A percentile compares a stretch with the other conserved stretches of the same genome.
phyloP scores from a whole-genome alignment of 805 yeast species.

The Wickerhamomyces chaumierensis region DNA sequence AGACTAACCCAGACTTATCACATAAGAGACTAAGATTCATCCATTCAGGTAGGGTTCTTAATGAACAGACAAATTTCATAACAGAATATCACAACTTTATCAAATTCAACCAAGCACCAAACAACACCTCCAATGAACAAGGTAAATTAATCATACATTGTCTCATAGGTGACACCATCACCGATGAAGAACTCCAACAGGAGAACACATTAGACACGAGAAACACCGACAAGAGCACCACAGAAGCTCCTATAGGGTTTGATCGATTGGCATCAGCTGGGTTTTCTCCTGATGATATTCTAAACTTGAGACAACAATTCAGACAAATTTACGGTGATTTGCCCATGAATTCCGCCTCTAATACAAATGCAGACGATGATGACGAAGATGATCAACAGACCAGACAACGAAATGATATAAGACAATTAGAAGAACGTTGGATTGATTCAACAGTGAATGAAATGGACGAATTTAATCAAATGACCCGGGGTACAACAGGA shows the following conservation, averaged over 20 bases:
- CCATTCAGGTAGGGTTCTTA: constrained; percentile 56
- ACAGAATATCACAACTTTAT: constrained; percentile 31
- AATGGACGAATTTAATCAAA: constrained; percentile 33
- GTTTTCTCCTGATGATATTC: constrained; percentile 67
- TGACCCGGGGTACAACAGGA: constrained; percentile 21
- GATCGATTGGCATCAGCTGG: constrained; percentile 80
- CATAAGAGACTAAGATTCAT: constrained; percentile 49
- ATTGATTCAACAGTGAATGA: constrained; percentile 63
- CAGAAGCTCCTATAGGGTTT: constrained; percentile 72
- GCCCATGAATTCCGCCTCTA: constrained; percentile 2
- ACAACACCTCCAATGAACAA: constrained; percentile 4
- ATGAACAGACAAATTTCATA: constrained; percentile 42
- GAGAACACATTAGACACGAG: constrained; percentile 48
- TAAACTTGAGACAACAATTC: constrained; percentile 64
- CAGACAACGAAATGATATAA: constrained; percentile 33
- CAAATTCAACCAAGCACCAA: constrained; percentile 7
- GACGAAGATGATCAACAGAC: constrained; percentile 28
- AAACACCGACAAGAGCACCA: constrained; percentile 38
- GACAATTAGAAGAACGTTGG: constrained; percentile 80
- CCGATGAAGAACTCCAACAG: constrained; percentile 40
- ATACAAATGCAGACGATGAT: constrained; percentile 6
- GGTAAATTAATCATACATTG: constrained; percentile 61
- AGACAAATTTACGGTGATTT: constrained; percentile 49
- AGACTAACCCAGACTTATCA: constrained; percentile 14
- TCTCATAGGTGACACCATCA: constrained; percentile 57